These are phyloP conservation scores for Vigna radiata DNA, from an alignment of 306 rosid genomes.

Conservation along the genomic window DNA sequence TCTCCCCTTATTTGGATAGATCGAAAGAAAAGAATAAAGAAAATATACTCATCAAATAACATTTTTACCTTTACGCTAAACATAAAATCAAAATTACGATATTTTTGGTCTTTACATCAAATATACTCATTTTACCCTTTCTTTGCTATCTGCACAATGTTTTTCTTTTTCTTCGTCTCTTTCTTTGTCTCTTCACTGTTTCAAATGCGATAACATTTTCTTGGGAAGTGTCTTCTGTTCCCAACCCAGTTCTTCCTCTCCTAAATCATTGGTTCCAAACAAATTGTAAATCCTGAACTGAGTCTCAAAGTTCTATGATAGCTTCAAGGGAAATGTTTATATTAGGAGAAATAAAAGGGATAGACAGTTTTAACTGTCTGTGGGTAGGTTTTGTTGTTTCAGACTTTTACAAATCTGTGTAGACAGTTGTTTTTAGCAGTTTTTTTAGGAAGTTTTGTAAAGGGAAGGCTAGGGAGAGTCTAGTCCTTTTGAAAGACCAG, in stretches of 20 bases:
- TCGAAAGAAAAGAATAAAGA: not conserved
- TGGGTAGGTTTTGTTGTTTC: too few relatives aligned
- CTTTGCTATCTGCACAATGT: not conserved
- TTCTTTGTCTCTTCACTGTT: not conserved
- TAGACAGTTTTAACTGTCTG: too few relatives aligned
- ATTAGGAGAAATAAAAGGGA: too few relatives aligned
- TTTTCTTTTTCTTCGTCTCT: not conserved
- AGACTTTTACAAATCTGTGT: too few relatives aligned
- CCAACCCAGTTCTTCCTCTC: not conserved
- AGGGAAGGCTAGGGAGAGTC: too few relatives aligned
- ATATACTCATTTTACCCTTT: too few relatives aligned
- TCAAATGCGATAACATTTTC: not conserved
- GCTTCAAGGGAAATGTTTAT: too few relatives aligned
- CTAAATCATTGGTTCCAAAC: not conserved
- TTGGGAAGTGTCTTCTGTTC: not conserved
- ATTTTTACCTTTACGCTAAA: not conserved
- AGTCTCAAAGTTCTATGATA: slow-evolving; percentile 11
- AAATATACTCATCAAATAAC: not conserved
- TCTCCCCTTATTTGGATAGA: not conserved
- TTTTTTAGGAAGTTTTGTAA: too few relatives aligned
- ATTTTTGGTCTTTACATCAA: slow-evolving; percentile 2
- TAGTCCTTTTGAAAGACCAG: too few relatives aligned
- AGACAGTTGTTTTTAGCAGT: too few relatives aligned
- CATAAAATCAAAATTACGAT: not conserved
- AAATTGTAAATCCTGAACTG: not conserved